These are phyloP conservation scores for Fusarium staphyleae DNA, from an alignment of 2,329 filamentous ascomycete species.

Conservation along the genomic window DNA sequence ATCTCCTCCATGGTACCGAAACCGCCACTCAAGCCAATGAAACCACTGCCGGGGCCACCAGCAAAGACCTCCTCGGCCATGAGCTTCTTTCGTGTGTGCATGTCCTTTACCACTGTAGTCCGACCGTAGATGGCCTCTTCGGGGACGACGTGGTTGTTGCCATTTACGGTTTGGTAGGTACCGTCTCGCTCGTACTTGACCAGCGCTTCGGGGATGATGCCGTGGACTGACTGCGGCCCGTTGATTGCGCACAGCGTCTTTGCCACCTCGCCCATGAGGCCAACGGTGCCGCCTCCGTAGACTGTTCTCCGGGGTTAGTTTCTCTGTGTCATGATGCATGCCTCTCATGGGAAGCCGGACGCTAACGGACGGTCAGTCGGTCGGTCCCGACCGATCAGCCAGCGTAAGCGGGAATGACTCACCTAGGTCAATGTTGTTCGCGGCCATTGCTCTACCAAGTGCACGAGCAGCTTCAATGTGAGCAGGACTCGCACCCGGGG, in stretches of 20 bases:
- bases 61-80: slow-evolving; percentile 90
- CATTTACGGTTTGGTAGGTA: slow-evolving; percentile 56
- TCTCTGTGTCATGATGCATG: background rate
- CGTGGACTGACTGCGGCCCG: slow-evolving; percentile 84
- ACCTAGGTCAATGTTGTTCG: slow-evolving; percentile 79
- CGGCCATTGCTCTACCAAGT: slow-evolving; percentile 77
- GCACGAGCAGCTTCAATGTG: slow-evolving; percentile 81
- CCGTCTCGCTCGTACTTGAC: slow-evolving; percentile 78
- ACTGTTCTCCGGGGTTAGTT: slow-evolving; percentile 56
- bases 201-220: slow-evolving; percentile 89
- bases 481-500: slow-evolving; percentile 72
- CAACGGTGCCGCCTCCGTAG: slow-evolving; percentile 93
- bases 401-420: slow-evolving; percentile 34
- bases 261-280: slow-evolving; percentile 94
- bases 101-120: slow-evolving; percentile 90
- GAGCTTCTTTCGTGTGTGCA: slow-evolving; percentile 94
- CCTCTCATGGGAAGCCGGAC: background rate
- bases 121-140: slow-evolving; percentile 74
- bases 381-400: slow-evolving; percentile 6
- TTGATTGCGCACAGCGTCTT: slow-evolving; percentile 83
- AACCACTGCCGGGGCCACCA: slow-evolving; percentile 83
- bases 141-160: slow-evolving; percentile 63
- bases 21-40: slow-evolving; percentile 86
- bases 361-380: slow-evolving; percentile 2
- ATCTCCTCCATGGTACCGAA: slow-evolving; percentile 97